Conservation (phyloP, 164 flowering plant genomes). For the Cinnamomum chago region DNA sequence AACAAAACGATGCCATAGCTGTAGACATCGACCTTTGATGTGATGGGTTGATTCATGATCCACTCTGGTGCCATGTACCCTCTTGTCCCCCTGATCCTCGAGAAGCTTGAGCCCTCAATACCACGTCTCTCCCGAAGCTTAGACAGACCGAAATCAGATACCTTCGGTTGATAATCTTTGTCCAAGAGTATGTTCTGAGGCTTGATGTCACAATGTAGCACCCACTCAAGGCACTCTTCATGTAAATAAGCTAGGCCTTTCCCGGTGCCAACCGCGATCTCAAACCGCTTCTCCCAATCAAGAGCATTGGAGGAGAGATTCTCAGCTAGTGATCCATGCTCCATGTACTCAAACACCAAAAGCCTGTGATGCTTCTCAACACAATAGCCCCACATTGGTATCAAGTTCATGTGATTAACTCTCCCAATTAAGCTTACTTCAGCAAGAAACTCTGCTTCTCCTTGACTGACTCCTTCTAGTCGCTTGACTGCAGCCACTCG, state of each 20-base stretch:
- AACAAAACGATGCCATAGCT: constrained; percentile 41
- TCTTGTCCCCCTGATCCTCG: constrained; percentile 37
- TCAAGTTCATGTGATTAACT: constrained; percentile 34
- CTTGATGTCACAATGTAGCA: constrained; percentile 34
- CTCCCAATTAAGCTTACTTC: constrained; percentile 25
- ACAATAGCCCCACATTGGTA: constrained; percentile 33
- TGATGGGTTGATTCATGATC: constrained; percentile 27
- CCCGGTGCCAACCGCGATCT: constrained; percentile 27
- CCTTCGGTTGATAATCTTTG: constrained; percentile 24
- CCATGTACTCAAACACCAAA: constrained; percentile 34
- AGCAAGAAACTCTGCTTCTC: constrained; percentile 27
- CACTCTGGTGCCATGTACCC: constrained; percentile 54
- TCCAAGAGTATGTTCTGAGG: constrained; percentile 35
- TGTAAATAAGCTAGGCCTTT: constrained; percentile 38
- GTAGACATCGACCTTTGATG: constrained; percentile 39
- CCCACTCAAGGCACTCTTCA: constrained; percentile 41
- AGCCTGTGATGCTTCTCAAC: constrained; percentile 21
- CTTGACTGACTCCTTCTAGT: constrained; percentile 16
- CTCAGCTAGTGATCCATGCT: constrained; percentile 27
- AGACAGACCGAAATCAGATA: constrained; percentile 37
- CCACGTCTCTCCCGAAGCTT: constrained; percentile 18
- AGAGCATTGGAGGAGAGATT: constrained; percentile 15
- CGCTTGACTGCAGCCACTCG: constrained; percentile 22
- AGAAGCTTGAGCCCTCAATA: constrained; percentile 14
- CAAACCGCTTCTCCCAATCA: constrained; percentile 19